Conservation (phyloP, 495 filamentous ascomycete species). For the Penicillium cataractarum region DNA sequence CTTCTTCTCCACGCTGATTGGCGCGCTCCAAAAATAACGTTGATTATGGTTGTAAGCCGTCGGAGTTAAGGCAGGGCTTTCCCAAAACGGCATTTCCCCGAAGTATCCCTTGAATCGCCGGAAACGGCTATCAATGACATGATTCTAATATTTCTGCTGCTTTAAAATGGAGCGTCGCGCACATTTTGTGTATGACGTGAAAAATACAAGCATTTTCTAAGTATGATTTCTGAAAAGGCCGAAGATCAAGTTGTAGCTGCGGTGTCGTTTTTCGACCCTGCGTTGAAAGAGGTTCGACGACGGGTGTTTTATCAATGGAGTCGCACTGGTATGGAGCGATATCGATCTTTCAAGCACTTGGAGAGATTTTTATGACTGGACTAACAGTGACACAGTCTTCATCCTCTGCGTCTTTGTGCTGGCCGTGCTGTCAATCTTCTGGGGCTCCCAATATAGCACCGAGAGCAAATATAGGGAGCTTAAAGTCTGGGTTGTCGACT, state of each 20-base stretch:
- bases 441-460: slow-evolving; percentile 58
- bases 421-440: slow-evolving; percentile 60
- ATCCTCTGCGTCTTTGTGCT: slow-evolving; percentile 59
- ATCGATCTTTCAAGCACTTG: background rate
- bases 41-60: background rate
- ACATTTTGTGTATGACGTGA: background rate
- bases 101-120: slow-evolving; percentile 9
- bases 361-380: background rate
- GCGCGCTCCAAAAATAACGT: background rate
- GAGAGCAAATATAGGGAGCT: slow-evolving; percentile 52
- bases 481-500: slow-evolving; percentile 66
- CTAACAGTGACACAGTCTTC: slow-evolving; percentile 41
- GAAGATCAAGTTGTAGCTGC: slow-evolving; percentile 29
- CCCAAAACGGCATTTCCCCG: slow-evolving; percentile 15
- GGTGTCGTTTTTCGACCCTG: slow-evolving; percentile 56
- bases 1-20: background rate
- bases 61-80: slow-evolving; percentile 13
- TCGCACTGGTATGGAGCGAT: slow-evolving; percentile 30
- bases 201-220: background rate
- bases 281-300: slow-evolving; percentile 49
- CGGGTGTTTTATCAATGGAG: slow-evolving; percentile 45
- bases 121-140: slow-evolving; percentile 10
- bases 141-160: background rate
- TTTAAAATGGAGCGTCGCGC: background rate
- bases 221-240: background rate